A percentile compares a stretch with the other conserved stretches of the same genome.
phyloP scores from a whole-genome alignment of 495 filamentous ascomycete species.

The Podospora bellae-mahoneyi region DNA sequence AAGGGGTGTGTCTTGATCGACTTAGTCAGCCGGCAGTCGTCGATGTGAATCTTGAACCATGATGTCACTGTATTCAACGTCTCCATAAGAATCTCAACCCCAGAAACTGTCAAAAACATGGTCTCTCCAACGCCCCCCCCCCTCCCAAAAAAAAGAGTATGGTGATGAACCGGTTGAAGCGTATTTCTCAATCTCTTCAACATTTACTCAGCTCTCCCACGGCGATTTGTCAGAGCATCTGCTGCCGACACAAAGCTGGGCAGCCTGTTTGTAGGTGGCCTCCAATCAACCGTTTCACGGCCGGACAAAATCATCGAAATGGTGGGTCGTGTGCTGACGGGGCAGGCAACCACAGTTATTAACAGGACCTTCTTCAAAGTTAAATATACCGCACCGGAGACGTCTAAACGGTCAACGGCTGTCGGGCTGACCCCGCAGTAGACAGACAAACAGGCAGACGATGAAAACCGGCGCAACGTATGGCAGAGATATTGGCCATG shows the following conservation, averaged over 20 bases:
- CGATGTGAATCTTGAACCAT: conserved; percentile 6
- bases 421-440: neutral
- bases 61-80: neutral
- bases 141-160: neutral
- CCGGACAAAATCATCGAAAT: neutral
- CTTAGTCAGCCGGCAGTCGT: conserved; percentile 5
- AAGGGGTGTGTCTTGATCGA: neutral
- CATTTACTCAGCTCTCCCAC: neutral
- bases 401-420: neutral
- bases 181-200: neutral
- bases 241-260: neutral
- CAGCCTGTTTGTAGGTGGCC: neutral
- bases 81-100: neutral
- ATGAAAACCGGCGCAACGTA: neutral
- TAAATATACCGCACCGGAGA: neutral
- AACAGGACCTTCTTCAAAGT: neutral
- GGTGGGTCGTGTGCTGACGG: neutral
- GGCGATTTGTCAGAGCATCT: neutral
- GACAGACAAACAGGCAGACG: neutral
- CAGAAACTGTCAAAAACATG: conserved; percentile 9
- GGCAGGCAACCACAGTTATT: neutral
- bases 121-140: neutral
- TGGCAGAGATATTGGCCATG: no score
- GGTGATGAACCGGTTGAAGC: neutral
- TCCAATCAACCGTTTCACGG: neutral